Evolutionary conservation across 2,329 filamentous ascomycete genomes (phyloP).

Genomic region (Pezicula carpinea): DNA sequence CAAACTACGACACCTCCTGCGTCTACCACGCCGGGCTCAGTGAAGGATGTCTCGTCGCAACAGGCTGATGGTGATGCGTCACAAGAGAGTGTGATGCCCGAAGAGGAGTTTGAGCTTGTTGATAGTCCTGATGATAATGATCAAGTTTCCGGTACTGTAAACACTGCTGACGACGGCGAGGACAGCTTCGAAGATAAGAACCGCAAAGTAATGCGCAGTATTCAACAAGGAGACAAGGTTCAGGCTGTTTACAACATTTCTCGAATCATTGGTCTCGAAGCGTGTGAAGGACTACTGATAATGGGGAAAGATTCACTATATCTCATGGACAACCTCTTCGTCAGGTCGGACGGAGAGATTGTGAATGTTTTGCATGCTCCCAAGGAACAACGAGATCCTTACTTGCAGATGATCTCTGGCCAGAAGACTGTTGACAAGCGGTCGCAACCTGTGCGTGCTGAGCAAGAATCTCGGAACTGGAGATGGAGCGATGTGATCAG

Average conservation of each 20-base stretch:
- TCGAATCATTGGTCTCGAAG: constrained; percentile 87
- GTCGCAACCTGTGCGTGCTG: constrained; percentile 49
- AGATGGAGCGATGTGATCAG: constrained; percentile 92
- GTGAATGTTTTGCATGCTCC: constrained; percentile 95
- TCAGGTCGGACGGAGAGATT: constrained; percentile 91
- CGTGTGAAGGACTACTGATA: constrained; percentile 88
- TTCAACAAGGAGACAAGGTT: constrained; percentile 86
- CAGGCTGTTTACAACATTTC: constrained; percentile 95
- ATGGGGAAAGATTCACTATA: constrained; percentile 90
- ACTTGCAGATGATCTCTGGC: constrained; percentile 87
- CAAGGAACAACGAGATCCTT: constrained; percentile 86
- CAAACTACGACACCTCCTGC: not conserved
- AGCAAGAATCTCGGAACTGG: constrained; percentile 87
- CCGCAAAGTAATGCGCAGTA: constrained; percentile 89
- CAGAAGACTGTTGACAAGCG: constrained; percentile 57
- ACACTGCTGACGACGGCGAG: constrained; percentile 59
- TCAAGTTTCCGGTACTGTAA: not conserved
- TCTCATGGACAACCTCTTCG: constrained; percentile 94
- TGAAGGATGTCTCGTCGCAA: constrained; percentile 11
- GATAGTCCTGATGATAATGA: constrained; percentile 75
- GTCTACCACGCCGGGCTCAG: constrained; percentile 8
- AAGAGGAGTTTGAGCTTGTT: constrained; percentile 94
- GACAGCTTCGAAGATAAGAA: constrained; percentile 95
- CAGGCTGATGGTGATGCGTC: constrained; percentile 10
- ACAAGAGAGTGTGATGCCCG: constrained; percentile 34